Percentiles rank a stretch among this genome's conserved stretches.
Evolutionary conservation across 495 filamentous ascomycete species (phyloP).

Genomic region (Daldinia vernicosa): DNA sequence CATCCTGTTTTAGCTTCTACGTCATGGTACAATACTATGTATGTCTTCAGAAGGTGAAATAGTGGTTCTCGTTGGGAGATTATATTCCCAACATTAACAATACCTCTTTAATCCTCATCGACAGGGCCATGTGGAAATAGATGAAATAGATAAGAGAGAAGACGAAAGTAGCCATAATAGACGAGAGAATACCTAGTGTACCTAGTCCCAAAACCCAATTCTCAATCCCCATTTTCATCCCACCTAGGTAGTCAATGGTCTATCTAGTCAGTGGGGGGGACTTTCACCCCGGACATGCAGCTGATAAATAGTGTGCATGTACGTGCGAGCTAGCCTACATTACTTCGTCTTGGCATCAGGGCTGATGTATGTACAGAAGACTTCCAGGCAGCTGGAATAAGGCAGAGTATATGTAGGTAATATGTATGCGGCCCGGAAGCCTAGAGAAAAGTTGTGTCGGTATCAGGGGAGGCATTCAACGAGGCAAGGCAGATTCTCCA

Average conservation of each 20-base stretch:
- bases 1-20: slow-evolving; percentile 21
- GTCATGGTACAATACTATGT: slow-evolving; percentile 23
- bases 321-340: slow-evolving; percentile 8
- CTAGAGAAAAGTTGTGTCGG: slow-evolving; percentile 7
- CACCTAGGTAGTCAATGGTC: background rate
- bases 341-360: slow-evolving; percentile 22
- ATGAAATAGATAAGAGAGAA: background rate
- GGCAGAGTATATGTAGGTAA: background rate
- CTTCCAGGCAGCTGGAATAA: slow-evolving; percentile 17
- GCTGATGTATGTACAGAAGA: slow-evolving; percentile 17
- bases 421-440: slow-evolving; percentile 4
- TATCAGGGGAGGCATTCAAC: slow-evolving; percentile 9
- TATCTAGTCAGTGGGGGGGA: background rate
- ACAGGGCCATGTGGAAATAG: background rate
- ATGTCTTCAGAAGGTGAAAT: background rate
- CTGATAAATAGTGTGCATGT: slow-evolving; percentile 17
- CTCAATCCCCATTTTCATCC: slow-evolving; percentile 7
- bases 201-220: background rate
- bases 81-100: background rate
- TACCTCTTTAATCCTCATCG: background rate
- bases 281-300: slow-evolving; percentile 28
- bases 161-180: background rate
- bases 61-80: background rate
- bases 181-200: background rate
- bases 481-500: slow-evolving; percentile 36